These are phyloP conservation scores for Fragaria ananassa DNA, from an alignment of 306 rosid genomes.

Conservation along the genomic window DNA sequence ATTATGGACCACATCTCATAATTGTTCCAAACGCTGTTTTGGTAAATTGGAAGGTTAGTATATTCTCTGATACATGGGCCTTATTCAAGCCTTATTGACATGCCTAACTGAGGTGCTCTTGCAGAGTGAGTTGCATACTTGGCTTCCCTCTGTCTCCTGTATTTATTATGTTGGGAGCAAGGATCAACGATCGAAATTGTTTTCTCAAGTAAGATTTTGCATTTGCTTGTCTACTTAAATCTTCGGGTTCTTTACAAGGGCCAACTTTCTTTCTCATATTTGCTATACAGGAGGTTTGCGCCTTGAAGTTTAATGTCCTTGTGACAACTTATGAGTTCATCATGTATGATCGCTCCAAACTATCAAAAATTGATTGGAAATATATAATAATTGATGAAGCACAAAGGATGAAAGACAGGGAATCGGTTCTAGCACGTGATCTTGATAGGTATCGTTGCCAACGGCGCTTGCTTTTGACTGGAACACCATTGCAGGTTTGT, in stretches of 20 bases:
- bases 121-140: slow-evolving; percentile 87
- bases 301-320: slow-evolving; percentile 94
- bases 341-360: slow-evolving; percentile 97
- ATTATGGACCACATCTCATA: slow-evolving; percentile 99
- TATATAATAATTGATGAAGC: slow-evolving; percentile 98
- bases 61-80: not conserved
- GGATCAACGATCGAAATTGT: slow-evolving; percentile 85
- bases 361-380: slow-evolving; percentile 95
- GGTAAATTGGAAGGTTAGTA: slow-evolving; percentile 95
- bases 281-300: slow-evolving; percentile 71
- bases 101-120: slow-evolving; percentile 30
- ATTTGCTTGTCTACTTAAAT: slow-evolving; percentile 22
- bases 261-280: slow-evolving; percentile 23
- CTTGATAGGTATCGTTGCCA: slow-evolving; percentile 97
- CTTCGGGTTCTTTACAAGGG: slow-evolving; percentile 14
- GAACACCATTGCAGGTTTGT: slow-evolving; percentile 92
- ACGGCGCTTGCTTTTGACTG: slow-evolving; percentile 91
- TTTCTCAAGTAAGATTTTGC: slow-evolving; percentile 72
- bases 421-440: slow-evolving; percentile 95
- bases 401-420: slow-evolving; percentile 98
- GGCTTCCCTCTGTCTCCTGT: slow-evolving; percentile 97
- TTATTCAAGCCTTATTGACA: slow-evolving; percentile 17
- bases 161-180: slow-evolving; percentile 92
- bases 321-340: slow-evolving; percentile 99
- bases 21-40: slow-evolving; percentile 98